Evolutionary conservation across 805 yeast genomes (phyloP), one percentile per base, ranked within the genome.

Genomic region (Yamadazyma paraphyllophila): DNA sequence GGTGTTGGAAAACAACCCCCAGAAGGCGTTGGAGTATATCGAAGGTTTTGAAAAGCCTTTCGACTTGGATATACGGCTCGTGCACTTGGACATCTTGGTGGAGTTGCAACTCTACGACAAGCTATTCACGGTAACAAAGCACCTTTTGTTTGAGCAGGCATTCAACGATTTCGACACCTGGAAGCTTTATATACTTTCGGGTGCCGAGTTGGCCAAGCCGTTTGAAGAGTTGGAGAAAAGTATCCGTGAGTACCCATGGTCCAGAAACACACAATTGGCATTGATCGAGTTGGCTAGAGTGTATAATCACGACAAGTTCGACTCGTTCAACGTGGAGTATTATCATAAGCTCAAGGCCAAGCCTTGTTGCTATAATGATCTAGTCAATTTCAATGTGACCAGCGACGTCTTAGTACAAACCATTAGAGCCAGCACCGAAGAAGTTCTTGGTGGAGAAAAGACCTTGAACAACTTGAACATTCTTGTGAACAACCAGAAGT

Each of bases 141-240:
- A 55, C 3, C 69, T 80, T 11, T 60, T 89, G 29, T 66, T 73
- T 13, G 67, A 65, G 3, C 65, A 74, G 17, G 61, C 71, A 8
- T 75, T 85, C 44, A 89, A 91, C 61, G 96, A 90, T 60, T 91
- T 80, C 71, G 77, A 79, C 46, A 80, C 89, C 32, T 88, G 95
- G 88, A 77, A 81, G 52, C 66, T 71, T 13, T 62, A 77, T 41
- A 72, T 80, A 15, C 65, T 69, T 37, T 66, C 90, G 2, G 72
- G 74, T 0, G 54, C 58, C 14, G 53, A 72, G 20, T 51, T 75
- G 16, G 63, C 56, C 10, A 54, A 62, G 44, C 41, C 64, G 2
- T 63, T 63, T 9, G 73, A 68, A 2, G 61, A 76, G 1, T 26
- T 59, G 7, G 47, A 51, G 17, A 27, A 36, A 3, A 38, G 36